Base-by-base conservation (phyloP, 495 filamentous ascomycete species). In the Echria macrotheca region DNA sequence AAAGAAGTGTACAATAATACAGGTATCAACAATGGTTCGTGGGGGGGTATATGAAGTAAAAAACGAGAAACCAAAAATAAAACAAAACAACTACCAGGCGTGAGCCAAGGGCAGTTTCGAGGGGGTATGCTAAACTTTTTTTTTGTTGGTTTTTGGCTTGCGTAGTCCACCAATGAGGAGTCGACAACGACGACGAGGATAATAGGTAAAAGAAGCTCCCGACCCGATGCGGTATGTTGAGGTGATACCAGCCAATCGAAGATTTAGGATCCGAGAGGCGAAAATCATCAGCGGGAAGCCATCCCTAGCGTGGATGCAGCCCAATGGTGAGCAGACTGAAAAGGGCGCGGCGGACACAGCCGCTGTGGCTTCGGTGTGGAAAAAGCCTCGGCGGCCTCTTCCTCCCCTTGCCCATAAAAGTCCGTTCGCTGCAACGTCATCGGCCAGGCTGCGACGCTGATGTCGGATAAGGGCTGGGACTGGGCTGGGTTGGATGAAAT, bases 321-420 rank as follows among this genome's bases (percentile, higher is more conserved):
- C 19, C 24, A 41, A 22, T 21, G 38, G 12, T 17, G 24, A 23
- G 38, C 38, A n/a, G 38, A 17, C 21, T 21, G n/a, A 41, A 21
- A 22, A 12, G 33, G 33, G 33, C 14, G 33, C 17, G 6, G 38
- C 38, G 38, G 36, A n/a, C 38, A 25, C 38, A 41, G 38, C 38
- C 38, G 38, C 38, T 21, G 19, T 18, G 35, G 15, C 6, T 24
- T 41, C 3, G n/a, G 4, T 5, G 4, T n/a, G 15, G 38, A 22
- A 41, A 37, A 41, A 41, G 38, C 38, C 38, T 24, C 38, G 38
- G 38, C 38, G 38, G 38, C 38, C 38, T 41, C 38, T 41, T 41
- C 15, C 19, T 41, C 14, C 4, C 37, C 5, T 9, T 5, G 5
- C 8, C 33, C 22, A 9, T 21, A 18, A 14, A 2, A 25, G 10